Base-by-base conservation (phyloP, 1,284 basidiomycete species). In the Malassezia slooffiae region DNA sequence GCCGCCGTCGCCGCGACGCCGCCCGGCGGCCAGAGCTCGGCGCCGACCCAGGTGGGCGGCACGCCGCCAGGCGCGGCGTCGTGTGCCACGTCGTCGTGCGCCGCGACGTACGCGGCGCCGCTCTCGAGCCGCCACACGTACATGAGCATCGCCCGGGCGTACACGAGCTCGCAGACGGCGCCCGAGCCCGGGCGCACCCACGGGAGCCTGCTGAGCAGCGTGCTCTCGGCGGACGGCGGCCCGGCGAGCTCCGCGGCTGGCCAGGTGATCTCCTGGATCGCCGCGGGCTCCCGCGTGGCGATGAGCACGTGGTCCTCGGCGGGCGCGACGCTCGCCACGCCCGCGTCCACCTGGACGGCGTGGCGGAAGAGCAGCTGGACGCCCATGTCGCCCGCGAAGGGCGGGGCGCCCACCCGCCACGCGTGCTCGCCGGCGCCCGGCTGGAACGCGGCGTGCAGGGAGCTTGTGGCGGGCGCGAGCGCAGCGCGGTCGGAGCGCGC, bases 211-310 rank as follows among this genome's bases (percentile, higher is more conserved):
- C 4, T 11, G 12, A 32, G 32, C 11, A 31, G 38, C 22, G 23
- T 24, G 15, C 38, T 43, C 17, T 21, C 12, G 35, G 35, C 5
- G 24, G 32, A 11, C 29, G 22, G 4, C 38, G 16, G 11, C 32
- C 23, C 15, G 43, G 5, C 20, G 7, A 41, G 38, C 19, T 57
- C 48, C 15, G 54, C 52, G 22, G 30, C 31, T 1, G 62, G 66
- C 66, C 66, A 69, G n/a, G 59, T 52, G 28, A 69, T 57, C 35
- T 52, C 56, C 36, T 69, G 66, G 0, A 69, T 29, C 5, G 66
- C 64, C 4, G 64, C 52, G 0, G 66, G 66, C 7, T 43, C 40
- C 0, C 41, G 41, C 11, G 65, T 66, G 32, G 57, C 54, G 35
- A 69, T 56, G 19, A 69, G 48, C 41, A 69, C 40, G 27, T 66